phyloP scores from a whole-genome alignment of 768 basidiomycete genomes.

The Suillus subluteus region DNA sequence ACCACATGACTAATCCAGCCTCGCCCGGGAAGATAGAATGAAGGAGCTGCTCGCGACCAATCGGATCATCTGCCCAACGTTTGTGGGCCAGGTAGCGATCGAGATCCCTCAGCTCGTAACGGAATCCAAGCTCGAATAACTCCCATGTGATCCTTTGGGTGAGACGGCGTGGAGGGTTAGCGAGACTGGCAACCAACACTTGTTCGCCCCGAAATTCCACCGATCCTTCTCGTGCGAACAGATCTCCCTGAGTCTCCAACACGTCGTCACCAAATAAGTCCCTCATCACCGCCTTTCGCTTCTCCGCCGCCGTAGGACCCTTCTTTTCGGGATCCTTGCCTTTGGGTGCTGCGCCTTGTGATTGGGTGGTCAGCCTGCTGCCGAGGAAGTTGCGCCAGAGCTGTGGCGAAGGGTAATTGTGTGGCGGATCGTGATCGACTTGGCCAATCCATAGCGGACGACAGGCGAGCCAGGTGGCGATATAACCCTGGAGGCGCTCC shows the following conservation, averaged over 20 bases:
- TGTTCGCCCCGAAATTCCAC: background rate
- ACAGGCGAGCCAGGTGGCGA: constrained; percentile 4
- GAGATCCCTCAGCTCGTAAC: constrained; percentile 20
- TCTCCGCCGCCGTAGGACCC: background rate
- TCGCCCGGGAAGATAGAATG: background rate
- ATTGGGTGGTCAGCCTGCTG: background rate
- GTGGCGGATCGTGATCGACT: background rate
- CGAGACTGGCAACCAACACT: background rate
- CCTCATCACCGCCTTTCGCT: background rate
- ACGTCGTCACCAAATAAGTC: background rate
- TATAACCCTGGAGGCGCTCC: background rate
- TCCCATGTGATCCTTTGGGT: constrained; percentile 17
- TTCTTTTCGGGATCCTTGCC: background rate
- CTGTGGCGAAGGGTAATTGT: constrained; percentile 4
- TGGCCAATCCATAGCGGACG: background rate
- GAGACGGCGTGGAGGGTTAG: background rate
- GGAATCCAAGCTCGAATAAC: constrained; percentile 20
- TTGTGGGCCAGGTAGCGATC: constrained; percentile 4
- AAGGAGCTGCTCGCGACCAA: background rate
- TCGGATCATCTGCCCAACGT: background rate
- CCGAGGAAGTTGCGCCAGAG: background rate
- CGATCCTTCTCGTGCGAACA: background rate
- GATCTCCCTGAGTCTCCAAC: background rate
- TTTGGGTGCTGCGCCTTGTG: background rate
- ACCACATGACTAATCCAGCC: constrained; percentile 5